Evolutionary conservation across 805 yeast species (phyloP), one percentile per base, ranked within the genome.

Genomic region (Tetrapisispora namnaoensis): DNA sequence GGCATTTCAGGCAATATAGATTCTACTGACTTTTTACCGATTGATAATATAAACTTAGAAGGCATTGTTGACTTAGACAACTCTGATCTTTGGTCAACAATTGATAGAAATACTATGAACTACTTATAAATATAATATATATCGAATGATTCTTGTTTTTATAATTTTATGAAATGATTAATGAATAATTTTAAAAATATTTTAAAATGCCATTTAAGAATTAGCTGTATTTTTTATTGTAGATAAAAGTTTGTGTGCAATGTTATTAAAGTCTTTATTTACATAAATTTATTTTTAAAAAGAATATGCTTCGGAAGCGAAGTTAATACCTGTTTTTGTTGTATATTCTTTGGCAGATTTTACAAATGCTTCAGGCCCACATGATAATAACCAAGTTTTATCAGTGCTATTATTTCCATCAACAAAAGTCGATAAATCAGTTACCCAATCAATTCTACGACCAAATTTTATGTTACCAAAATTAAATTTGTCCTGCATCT

Each of bases 311-410:
- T 48, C 51, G 17, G 24, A 45, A 28, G 47, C 51, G 41, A 27
- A 48, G 6, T 41, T 40, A n/a, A 48, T 39, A 1, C 35, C 36
- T 6, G 46, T 11, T 10, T 49, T 42, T 7, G 20, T 21, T 7
- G 65, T 62, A 38, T 52, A 62, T 6, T 44, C 36, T 9, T 51
- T 43, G 1, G 60, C 62, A 38, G 54, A 54, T 5, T 51, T 49
- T 13, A 60, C 47, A 20, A 64, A 51, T 14, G 52, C 42, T n/a
- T 52, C 44, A 9, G 68, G 67, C 2, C 68, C 68, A 48, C 68
- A 64, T 22, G 60, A 48, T 13, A 63, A 46, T 41, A 64, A 48
- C 65, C 66, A 64, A 5, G 62, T 57, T 30, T 53, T 52, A 14
- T 37, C 41, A 1, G 22, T 16, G 17, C 24, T 39, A 17, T 54